These are phyloP conservation scores for Phytophthora vignae DNA, from an alignment of 352 stramenopile genomes.

Conservation along the genomic window DNA sequence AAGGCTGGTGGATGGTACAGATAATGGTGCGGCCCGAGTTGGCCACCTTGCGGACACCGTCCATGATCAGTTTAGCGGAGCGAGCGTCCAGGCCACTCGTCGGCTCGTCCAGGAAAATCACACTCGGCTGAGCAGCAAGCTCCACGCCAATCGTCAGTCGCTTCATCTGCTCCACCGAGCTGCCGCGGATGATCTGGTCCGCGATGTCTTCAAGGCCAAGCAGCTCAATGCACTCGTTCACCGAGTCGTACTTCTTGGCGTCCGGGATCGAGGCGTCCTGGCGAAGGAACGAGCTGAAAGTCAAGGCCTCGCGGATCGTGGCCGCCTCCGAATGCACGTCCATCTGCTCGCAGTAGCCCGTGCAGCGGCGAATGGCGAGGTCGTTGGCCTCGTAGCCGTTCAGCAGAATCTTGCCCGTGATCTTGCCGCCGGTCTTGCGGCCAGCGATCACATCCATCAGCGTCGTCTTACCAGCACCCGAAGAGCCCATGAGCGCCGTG, in stretches of 20 bases:
- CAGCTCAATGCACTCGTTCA: no score
- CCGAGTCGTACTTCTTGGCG: no score
- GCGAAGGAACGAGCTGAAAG: constrained; percentile 84
- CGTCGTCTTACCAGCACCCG: neutral
- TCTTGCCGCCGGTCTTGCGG: neutral
- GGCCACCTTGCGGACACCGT: no score
- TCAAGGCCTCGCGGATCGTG: constrained; percentile 71
- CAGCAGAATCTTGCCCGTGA: constrained; percentile 9
- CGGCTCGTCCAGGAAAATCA: constrained; percentile 7
- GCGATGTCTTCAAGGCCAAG: no score
- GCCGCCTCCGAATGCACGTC: constrained; percentile 85
- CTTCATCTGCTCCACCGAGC: constrained; percentile 32
- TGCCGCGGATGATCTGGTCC: constrained; percentile 40
- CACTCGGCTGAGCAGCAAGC: constrained; percentile 43
- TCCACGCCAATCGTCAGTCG: constrained; percentile 74
- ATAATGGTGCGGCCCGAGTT: no score
- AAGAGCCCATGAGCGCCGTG: neutral
- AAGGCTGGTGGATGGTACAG: no score
- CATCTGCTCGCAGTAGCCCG: constrained; percentile 82
- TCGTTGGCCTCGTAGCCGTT: constrained; percentile 53
- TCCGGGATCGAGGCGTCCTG: constrained; percentile 28
- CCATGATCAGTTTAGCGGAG: no score
- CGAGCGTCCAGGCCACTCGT: no score
- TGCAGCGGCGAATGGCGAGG: constrained; percentile 55
- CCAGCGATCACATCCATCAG: neutral